Conservation (phyloP, 257 asterid genomes). For the Echium plantagineum region DNA sequence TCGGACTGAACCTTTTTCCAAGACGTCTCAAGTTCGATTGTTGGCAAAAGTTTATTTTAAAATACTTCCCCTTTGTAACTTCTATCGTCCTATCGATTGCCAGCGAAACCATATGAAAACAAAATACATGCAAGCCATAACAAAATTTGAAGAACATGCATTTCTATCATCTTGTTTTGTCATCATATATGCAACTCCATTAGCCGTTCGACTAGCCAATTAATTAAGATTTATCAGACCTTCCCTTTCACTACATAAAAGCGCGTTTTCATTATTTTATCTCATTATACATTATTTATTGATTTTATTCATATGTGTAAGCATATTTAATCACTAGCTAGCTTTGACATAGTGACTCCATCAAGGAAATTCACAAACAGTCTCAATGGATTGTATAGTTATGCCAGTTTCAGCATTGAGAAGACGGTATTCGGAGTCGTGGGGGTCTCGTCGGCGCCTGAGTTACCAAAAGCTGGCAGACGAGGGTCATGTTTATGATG, state of each 20-base stretch:
- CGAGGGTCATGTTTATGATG: conserved; percentile 9
- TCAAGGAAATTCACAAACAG: neutral
- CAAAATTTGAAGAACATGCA: neutral
- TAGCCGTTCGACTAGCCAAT: conserved; percentile 8
- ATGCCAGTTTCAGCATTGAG: conserved; percentile 22
- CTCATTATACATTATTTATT: neutral
- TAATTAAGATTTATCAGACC: neutral
- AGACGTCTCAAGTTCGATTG: too few species aligned
- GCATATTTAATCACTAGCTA: neutral
- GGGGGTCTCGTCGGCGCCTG: conserved; percentile 3
- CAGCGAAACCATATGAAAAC: neutral
- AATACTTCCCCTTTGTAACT: too few species aligned
- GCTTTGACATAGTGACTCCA: neutral
- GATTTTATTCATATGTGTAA: too few species aligned
- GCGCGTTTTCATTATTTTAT: neutral
- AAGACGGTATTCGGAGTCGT: conserved; percentile 16
- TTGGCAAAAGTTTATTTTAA: too few species aligned
- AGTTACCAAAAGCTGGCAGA: conserved; percentile 22
- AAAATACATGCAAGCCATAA: neutral
- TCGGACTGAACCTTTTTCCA: too few species aligned
- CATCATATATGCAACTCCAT: conserved; percentile 1
- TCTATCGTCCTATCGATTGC: too few species aligned
- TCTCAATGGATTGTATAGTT: conserved; percentile 26
- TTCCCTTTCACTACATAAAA: neutral
- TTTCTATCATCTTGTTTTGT: neutral